Base-by-base conservation (phyloP, 129 eudicot genomes). In the Centrapalus pauciflorus region DNA sequence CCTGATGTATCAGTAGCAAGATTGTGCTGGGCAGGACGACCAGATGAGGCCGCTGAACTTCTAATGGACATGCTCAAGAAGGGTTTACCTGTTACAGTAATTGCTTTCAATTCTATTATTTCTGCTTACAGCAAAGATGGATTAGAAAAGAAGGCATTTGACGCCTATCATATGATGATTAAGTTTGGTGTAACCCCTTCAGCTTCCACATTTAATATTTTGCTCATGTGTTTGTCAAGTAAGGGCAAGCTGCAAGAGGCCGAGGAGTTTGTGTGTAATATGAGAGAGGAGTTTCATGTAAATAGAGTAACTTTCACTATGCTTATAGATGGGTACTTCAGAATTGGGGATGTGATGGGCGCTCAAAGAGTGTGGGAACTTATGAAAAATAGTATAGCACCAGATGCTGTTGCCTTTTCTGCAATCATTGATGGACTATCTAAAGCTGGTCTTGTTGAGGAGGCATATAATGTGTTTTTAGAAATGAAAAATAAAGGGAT, bases 351-450 rank as follows among this genome's bases (percentile, higher is more conserved):
- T 70, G 67, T 84, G 25, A 56, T 33, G 67, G 84, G 90, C 34
- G 99, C 99, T 80, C 84, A 82, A 67, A 64, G 71, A 43, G 61
- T 88, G 64, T 93, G 99, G 99, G 55, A 57, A 55, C 82, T 69
- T 55, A 89, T 89, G 96, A 67, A 74, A 50, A 64, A 46, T 63
- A 87, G 77, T n/a, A 60, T 72, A 41, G 81, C 85, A 34, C 95
- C 96, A 51, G 99, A 89, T 78, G 92, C 77, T 69, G 88, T 93
- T 68, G 84, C 96, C 24, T 84, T 80, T 68, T 89, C 99, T 28
- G 86, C 96, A 30, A 84, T 68, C 67, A 77, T 93, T 55, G 81
- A 88, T 32, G 99, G 99, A 11, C 79, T 88, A 62, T 80, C 86
- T 14, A 88, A 79, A 80, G 70, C 87, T 2, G 92, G 92, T 69